Evolutionary conservation across 2,329 filamentous ascomycete species (phyloP).

Genomic region (Emergomyces orientalis): DNA sequence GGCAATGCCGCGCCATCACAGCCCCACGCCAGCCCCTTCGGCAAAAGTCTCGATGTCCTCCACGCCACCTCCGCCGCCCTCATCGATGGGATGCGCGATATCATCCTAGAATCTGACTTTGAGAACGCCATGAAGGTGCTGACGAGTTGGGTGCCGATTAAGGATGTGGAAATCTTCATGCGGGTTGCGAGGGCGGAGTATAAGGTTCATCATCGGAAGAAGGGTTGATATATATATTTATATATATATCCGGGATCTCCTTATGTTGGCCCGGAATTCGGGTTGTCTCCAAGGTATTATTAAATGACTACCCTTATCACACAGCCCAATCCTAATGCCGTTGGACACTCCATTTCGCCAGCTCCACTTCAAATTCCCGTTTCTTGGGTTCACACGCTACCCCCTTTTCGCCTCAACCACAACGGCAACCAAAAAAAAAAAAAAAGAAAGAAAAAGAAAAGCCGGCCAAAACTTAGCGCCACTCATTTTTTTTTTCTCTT

Average conservation of each 20-base stretch:
- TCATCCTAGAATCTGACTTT: constrained; percentile 86
- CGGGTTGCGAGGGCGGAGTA: constrained; percentile 79
- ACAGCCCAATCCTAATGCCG: neutral
- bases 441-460: too few relatives aligned
- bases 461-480: neutral
- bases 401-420: neutral
- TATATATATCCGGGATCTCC: neutral
- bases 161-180: constrained; percentile 90
- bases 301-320: neutral
- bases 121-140: constrained; percentile 97
- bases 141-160: constrained; percentile 87
- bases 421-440: neutral
- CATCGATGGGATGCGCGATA: constrained; percentile 80
- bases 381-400: neutral
- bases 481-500: neutral
- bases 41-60: constrained; percentile 69
- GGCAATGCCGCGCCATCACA: constrained; percentile 15
- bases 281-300: neutral
- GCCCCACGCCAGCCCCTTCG: constrained; percentile 35
- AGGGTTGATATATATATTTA: constrained; percentile 10
- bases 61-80: constrained; percentile 85
- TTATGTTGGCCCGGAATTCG: neutral
- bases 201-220: constrained; percentile 54
- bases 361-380: neutral
- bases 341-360: neutral